These are phyloP conservation scores for Brassica balearica DNA, from an alignment of 441 rosid genomes.

Conservation along the genomic window DNA sequence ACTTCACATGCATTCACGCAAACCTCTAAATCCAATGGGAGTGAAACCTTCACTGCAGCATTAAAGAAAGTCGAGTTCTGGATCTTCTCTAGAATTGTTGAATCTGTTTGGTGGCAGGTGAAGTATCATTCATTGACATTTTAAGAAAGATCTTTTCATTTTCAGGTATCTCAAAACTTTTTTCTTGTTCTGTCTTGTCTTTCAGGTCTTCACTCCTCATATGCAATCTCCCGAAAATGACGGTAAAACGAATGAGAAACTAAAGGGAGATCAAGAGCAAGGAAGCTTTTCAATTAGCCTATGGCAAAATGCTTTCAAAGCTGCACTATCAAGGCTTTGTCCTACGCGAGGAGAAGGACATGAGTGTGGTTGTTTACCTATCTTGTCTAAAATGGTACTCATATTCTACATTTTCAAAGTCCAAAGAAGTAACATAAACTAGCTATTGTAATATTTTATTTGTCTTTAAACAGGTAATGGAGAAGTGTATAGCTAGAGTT, in stretches of 20 bases:
- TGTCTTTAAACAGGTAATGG: constrained; percentile 63
- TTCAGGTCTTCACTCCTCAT: constrained; percentile 79
- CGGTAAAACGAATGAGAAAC: constrained; percentile 50
- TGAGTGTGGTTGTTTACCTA: constrained; percentile 88
- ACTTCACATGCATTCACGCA: constrained; percentile 56
- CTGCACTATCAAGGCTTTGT: constrained; percentile 66
- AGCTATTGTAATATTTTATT: constrained; percentile 1
- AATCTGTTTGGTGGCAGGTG: constrained; percentile 99
- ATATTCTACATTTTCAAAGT: constrained; percentile 10
- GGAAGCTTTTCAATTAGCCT: constrained; percentile 72
- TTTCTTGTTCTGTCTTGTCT: constrained; percentile 12
- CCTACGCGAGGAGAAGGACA: constrained; percentile 84
- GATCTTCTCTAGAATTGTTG: constrained; percentile 86
- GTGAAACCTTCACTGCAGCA: constrained; percentile 53
- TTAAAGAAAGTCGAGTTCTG: constrained; percentile 80
- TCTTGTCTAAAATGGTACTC: constrained; percentile 69
- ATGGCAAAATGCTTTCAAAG: constrained; percentile 85
- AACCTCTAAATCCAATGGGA: constrained; percentile 27
- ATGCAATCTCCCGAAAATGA: constrained; percentile 66
- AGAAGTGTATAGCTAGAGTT: constrained; percentile 70
- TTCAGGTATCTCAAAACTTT: not conserved
- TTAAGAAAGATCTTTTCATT: not conserved
- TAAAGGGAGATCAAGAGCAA: constrained; percentile 67
- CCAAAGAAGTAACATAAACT: not conserved
- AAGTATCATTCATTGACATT: not conserved